Conservation (phyloP, 2,329 filamentous ascomycete species). For the Ophiocordyceps camponoti-floridani region DNA sequence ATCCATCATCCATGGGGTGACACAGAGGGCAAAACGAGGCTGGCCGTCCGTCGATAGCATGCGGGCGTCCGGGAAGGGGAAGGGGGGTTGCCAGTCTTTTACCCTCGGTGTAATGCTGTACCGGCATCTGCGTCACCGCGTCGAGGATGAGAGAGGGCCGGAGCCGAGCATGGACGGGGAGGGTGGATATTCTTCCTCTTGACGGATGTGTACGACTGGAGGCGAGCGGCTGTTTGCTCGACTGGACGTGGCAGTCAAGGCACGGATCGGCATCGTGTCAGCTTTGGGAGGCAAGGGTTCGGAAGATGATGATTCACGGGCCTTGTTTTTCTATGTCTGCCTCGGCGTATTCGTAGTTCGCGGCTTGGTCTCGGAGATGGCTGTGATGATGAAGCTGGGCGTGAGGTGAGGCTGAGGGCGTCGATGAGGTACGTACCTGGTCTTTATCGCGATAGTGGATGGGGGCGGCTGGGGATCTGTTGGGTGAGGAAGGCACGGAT, state of each 20-base stretch:
- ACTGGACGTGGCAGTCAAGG: not conserved
- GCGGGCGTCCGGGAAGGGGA: slow-evolving; percentile 1
- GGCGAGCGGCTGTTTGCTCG: not conserved
- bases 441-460: not conserved
- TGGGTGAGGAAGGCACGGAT: not conserved
- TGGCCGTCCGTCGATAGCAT: slow-evolving; percentile 1
- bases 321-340: too few relatives aligned
- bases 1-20: not conserved
- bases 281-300: not conserved
- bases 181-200: too few relatives aligned
- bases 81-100: not conserved
- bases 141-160: too few relatives aligned
- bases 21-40: slow-evolving; percentile 1
- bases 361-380: not conserved
- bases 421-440: not conserved
- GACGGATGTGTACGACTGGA: too few relatives aligned
- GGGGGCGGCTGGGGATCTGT: not conserved
- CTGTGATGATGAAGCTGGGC: not conserved
- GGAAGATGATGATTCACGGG: not conserved
- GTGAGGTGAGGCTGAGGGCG: not conserved
- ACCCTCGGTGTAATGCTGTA: not conserved
- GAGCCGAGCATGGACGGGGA: too few relatives aligned
- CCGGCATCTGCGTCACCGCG: not conserved
- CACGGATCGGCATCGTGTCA: not conserved
- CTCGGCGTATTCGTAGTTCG: too few relatives aligned